These are phyloP conservation scores for Dactylorhiza incarnata DNA, from an alignment of 106 monocot genomes.

Conservation along the genomic window DNA sequence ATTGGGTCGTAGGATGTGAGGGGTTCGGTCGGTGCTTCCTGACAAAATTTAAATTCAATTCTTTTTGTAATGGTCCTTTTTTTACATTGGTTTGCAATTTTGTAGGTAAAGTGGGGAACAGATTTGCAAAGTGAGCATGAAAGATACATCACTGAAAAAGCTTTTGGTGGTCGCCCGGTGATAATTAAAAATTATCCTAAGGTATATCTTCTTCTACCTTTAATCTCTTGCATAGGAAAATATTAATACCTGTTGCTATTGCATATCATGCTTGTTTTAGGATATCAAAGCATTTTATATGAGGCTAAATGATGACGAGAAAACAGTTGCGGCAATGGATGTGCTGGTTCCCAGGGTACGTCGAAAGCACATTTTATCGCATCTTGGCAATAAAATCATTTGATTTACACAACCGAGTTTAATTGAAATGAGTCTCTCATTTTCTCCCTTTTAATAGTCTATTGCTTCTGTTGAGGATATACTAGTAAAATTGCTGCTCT, in stretches of 20 bases:
- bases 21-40: no score
- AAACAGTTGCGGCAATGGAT: slow-evolving; percentile 99
- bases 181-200: slow-evolving; percentile 93
- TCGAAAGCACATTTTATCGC: not conserved
- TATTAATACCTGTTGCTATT: not conserved
- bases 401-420: not conserved
- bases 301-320: slow-evolving; percentile 92
- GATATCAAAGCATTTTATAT: slow-evolving; percentile 98
- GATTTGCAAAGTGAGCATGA: slow-evolving; percentile 99
- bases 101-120: slow-evolving; percentile 88
- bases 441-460: not conserved
- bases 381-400: not conserved
- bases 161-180: slow-evolving; percentile 79
- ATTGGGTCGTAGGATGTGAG: no score
- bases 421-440: not conserved
- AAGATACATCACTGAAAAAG: slow-evolving; percentile 85
- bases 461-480: not conserved
- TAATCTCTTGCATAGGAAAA: not conserved
- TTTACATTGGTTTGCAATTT: slow-evolving; percentile 12
- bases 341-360: slow-evolving; percentile 77
- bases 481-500: not conserved
- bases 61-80: not conserved
- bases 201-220: slow-evolving; percentile 26
- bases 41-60: not conserved
- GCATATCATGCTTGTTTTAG: slow-evolving; percentile 22